phyloP scores from a whole-genome alignment of 305 asterid species.

The Plantago coronopus region DNA sequence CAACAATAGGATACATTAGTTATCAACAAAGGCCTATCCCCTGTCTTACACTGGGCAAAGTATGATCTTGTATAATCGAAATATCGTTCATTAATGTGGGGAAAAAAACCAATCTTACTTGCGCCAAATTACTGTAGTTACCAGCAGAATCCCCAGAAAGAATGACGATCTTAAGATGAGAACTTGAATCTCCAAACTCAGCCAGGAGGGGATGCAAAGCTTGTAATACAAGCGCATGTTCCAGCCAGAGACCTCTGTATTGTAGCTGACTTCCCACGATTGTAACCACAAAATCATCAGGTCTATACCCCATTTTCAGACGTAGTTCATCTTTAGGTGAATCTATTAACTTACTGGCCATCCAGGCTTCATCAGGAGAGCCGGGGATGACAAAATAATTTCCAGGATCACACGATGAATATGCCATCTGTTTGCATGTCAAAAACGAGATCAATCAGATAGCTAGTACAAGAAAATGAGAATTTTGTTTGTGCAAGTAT shows the following conservation, averaged over 20 bases:
- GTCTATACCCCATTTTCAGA: slow-evolving; percentile 35
- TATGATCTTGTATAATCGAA: not conserved
- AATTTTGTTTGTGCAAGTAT: not conserved
- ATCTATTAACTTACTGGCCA: slow-evolving; percentile 40
- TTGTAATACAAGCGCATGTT: slow-evolving; percentile 79
- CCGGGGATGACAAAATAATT: slow-evolving; percentile 88
- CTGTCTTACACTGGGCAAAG: too few species aligned
- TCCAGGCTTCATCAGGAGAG: slow-evolving; percentile 68
- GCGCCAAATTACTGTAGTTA: slow-evolving; percentile 66
- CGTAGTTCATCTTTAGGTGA: slow-evolving; percentile 29
- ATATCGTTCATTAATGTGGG: not conserved
- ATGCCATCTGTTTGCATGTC: slow-evolving; percentile 53
- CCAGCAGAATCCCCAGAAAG: slow-evolving; percentile 52
- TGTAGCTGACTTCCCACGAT: slow-evolving; percentile 72
- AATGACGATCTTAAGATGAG: slow-evolving; percentile 59
- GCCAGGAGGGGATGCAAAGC: slow-evolving; percentile 58
- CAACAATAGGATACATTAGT: slow-evolving; percentile 22
- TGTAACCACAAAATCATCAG: slow-evolving; percentile 55
- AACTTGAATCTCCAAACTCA: slow-evolving; percentile 39
- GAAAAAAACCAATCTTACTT: slow-evolving; percentile 44
- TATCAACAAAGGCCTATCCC: not conserved
- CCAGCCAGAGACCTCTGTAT: slow-evolving; percentile 86
- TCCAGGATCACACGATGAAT: slow-evolving; percentile 76
- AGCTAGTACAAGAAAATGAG: not conserved
- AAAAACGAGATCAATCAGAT: slow-evolving; percentile 8